phyloP scores from a whole-genome alignment of 208 protist genomes.

The Trypanosoma conorhini region DNA sequence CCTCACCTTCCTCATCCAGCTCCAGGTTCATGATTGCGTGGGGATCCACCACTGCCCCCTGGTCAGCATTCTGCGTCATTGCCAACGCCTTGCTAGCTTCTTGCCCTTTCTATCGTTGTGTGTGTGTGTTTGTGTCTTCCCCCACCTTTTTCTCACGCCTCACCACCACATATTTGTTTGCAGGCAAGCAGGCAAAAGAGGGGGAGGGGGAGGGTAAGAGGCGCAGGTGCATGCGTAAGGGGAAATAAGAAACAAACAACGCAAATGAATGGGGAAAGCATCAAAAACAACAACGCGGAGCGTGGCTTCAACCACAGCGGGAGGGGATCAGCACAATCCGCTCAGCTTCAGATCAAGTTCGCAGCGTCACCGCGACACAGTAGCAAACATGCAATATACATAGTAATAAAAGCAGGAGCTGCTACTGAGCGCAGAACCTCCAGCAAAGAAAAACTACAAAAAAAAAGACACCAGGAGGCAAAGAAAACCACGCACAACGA shows the following conservation, averaged over 20 bases:
- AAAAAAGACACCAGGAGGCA: neutral
- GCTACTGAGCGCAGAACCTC: neutral
- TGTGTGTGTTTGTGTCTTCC: neutral
- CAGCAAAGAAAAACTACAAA: neutral
- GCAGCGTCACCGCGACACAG: neutral
- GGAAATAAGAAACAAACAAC: too few species aligned
- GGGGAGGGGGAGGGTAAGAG: neutral
- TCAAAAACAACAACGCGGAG: neutral
- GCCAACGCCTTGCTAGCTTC: neutral
- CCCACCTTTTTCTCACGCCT: neutral
- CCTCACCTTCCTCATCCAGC: slow-evolving; percentile 3
- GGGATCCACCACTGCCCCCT: neutral
- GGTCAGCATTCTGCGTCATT: neutral
- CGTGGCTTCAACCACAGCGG: neutral
- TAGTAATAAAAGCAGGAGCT: neutral
- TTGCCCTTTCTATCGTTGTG: neutral
- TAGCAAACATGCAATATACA: neutral
- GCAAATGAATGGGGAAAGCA: neutral
- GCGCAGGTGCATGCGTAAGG: neutral
- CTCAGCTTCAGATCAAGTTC: neutral
- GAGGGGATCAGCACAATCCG: neutral
- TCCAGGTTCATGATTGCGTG: neutral
- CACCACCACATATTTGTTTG: neutral
- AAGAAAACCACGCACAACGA: neutral
- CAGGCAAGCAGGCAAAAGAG: too few species aligned